Percentiles rank a stretch among this genome's conserved stretches.
These are phyloP conservation scores for Blastobotrys peoriensis DNA, from an alignment of 805 yeast species.

Conservation along the genomic window DNA sequence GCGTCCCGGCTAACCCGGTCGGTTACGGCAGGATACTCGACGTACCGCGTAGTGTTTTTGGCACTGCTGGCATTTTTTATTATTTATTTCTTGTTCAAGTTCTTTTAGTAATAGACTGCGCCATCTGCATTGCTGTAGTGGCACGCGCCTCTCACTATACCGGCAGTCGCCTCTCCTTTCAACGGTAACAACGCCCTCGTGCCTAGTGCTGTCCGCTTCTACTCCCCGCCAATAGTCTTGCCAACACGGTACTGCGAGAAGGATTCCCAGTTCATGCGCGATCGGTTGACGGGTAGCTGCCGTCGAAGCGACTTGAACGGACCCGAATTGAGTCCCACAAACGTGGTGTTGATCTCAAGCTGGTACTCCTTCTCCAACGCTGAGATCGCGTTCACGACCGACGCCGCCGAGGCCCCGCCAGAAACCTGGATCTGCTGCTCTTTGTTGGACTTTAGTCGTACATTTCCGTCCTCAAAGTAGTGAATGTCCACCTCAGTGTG, in stretches of 20 bases:
- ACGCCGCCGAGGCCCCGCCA: slow-evolving; percentile 18
- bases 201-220: too few relatives aligned
- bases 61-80: slow-evolving; percentile 51
- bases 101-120: slow-evolving; percentile 27
- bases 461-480: slow-evolving; percentile 95
- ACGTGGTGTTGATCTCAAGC: slow-evolving; percentile 51
- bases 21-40: slow-evolving; percentile 51
- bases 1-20: slow-evolving; percentile 50
- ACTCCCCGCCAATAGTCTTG: slow-evolving; percentile 19
- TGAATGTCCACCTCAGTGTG: slow-evolving; percentile 61
- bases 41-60: slow-evolving; percentile 53
- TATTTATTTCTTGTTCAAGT: slow-evolving; percentile 48
- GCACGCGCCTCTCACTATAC: too few relatives aligned
- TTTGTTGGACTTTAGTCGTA: slow-evolving; percentile 54
- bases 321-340: slow-evolving; percentile 67
- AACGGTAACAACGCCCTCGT: too few relatives aligned
- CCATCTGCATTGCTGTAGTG: neutral
- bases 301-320: slow-evolving; percentile 83
- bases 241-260: slow-evolving; percentile 87
- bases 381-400: slow-evolving; percentile 43
- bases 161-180: too few relatives aligned
- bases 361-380: slow-evolving; percentile 57
- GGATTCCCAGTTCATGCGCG: slow-evolving; percentile 91
- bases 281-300: slow-evolving; percentile 84
- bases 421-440: slow-evolving; percentile 17